A percentile compares a stretch with the other conserved stretches of the same genome.
Evolutionary conservation across 805 yeast genomes (phyloP).

Genomic region (Metahyphopichia silvanorum): DNA sequence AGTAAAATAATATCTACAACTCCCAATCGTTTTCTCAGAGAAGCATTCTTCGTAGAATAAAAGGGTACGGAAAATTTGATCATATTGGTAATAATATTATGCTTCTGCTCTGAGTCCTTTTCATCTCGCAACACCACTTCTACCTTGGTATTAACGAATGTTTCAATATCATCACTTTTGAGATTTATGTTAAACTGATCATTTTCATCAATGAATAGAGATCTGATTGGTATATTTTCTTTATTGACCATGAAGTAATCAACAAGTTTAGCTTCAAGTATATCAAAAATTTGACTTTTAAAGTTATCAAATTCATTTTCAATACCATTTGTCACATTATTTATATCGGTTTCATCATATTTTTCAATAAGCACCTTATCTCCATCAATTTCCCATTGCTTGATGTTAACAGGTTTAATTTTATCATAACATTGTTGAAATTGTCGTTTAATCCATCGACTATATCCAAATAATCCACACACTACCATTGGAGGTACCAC

Average conservation of each 20-base stretch:
- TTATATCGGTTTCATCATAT: constrained; percentile 31
- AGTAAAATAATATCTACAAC: constrained; percentile 29
- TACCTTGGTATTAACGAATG: constrained; percentile 18
- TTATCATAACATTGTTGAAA: neutral
- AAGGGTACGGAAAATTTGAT: constrained; percentile 35
- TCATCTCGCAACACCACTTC: constrained; percentile 1
- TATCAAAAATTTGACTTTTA: constrained; percentile 22
- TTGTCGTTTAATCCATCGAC: constrained; percentile 1
- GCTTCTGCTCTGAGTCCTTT: constrained; percentile 8
- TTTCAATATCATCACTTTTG: constrained; percentile 18
- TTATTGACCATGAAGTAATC: constrained; percentile 20
- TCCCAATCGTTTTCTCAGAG: constrained; percentile 23
- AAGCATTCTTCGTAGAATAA: constrained; percentile 16
- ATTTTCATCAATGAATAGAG: constrained; percentile 25
- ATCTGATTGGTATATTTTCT: too few species aligned
- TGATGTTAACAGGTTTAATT: constrained; percentile 2
- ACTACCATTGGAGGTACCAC: constrained; percentile 34
- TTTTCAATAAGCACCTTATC: constrained; percentile 14
- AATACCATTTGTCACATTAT: constrained; percentile 29
- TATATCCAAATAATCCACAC: constrained; percentile 21
- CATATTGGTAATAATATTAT: constrained; percentile 13
- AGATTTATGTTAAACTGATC: constrained; percentile 29
- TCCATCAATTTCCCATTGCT: constrained; percentile 4
- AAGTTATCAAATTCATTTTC: constrained; percentile 38
- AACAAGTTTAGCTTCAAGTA: constrained; percentile 21